Evolutionary conservation across 1,284 basidiomycete species (phyloP), one percentile per base, ranked within the genome.

Genomic region (Cryptococcus jaspeensis): DNA sequence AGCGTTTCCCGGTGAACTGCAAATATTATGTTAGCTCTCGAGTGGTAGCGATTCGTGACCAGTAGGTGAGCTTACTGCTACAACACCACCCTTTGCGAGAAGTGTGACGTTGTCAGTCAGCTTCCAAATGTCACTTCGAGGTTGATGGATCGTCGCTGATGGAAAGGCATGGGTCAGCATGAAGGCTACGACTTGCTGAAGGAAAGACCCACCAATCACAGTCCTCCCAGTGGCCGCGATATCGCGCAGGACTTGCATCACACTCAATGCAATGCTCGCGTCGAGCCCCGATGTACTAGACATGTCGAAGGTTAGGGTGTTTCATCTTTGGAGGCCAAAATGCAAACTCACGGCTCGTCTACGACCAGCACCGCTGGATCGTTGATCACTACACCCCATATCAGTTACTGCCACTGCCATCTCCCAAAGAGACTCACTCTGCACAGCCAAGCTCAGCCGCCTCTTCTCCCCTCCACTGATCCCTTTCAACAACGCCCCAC

Each of bases 391-490:
- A 52, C 15, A n/a, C 41, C 53, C 25, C 55, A 38, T 35, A 25
- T 38, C 25, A 55, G 25, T 8, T 2, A 7, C 28, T 44, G 15
- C 22, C 39, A 40, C 37, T 50, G 7, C 41, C 16, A 28, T 47
- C 35, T 22, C 51, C 16, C 12, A 7, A 36, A 20, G 18, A 4
- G 0, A 60, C 65, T 60, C 57, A 72, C 77, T 79, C 63, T 84
- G 79, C 1, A 83, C 80, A 1, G 81, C 82, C 18, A 84, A 69
- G 37, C 79, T 80, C n/a, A 83, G 67, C 37, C 83, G 71, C 1
- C 82, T 65, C 67, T 83, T 84, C 68, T 84, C 82, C 25, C 82
- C 82, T 3, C 82, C 82, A 9, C 77, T 79, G 38, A 84, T 83
- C 1, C 82, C 77, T 64, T 78, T 83, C 42, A 82, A 53, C 20